A percentile compares a stretch with the other conserved stretches of the same genome.
Conservation (phyloP, 2,329 filamentous ascomycete genomes). For the Phaeosphaeriaceae sp. region DNA sequence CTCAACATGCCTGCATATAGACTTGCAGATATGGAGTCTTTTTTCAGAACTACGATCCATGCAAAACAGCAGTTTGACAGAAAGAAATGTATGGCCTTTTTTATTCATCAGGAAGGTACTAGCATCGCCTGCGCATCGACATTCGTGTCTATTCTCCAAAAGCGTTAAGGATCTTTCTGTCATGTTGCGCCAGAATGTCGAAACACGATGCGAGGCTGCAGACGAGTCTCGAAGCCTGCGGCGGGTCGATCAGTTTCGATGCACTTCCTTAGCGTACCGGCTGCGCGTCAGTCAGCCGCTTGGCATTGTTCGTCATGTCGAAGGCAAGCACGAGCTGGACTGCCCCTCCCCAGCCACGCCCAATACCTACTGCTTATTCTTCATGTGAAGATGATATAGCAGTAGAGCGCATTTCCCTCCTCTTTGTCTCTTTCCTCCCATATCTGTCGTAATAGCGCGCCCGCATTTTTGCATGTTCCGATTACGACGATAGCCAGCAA, state of each 20-base stretch:
- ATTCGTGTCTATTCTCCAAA: no score
- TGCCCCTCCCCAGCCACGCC: slow-evolving; percentile 27
- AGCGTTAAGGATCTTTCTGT: no score
- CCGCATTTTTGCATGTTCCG: slow-evolving; percentile 8
- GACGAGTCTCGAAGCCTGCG: slow-evolving; percentile 6
- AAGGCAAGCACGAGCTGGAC: slow-evolving; percentile 16
- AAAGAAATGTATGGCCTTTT: no score
- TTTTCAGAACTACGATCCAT: not conserved
- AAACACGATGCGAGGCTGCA: slow-evolving; percentile 15
- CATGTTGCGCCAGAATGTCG: not conserved
- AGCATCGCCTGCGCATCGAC: no score
- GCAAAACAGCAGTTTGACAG: no score
- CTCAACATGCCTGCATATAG: not conserved
- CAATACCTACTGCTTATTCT: slow-evolving; percentile 8
- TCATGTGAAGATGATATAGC: slow-evolving; percentile 14
- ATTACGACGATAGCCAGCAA: not conserved
- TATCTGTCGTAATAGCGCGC: slow-evolving; percentile 18
- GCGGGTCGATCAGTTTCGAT: slow-evolving; percentile 34
- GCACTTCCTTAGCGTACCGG: slow-evolving; percentile 19
- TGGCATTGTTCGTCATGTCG: slow-evolving; percentile 25
- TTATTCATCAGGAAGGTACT: no score
- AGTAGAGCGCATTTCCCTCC: slow-evolving; percentile 13
- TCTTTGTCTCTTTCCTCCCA: slow-evolving; percentile 6
- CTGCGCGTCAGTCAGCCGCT: slow-evolving; percentile 9
- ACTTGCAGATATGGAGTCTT: not conserved